Base-by-base conservation (phyloP, 139 green algal genomes). In the Chlamydomonas sp. region DNA sequence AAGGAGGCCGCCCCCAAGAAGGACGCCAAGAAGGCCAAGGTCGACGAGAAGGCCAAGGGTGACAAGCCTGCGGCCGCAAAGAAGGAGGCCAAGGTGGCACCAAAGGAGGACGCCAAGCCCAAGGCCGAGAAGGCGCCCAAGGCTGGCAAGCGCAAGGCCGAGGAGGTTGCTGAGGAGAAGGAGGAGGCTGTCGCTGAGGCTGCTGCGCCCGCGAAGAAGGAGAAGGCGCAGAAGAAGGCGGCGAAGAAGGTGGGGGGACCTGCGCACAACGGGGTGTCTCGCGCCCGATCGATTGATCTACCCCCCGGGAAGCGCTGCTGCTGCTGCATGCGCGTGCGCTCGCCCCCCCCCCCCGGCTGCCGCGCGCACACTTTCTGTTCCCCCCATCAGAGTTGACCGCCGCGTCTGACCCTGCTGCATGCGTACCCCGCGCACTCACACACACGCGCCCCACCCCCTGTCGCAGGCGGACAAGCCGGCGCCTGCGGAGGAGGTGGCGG, bases 101-200 rank as follows among this genome's bases (percentile, higher is more conserved):
- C 5, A 2, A 58, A 70, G 20, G n/a, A 28, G 6, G 37, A 70
- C 63, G 35, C 58, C 38, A 58, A 70, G 63, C 38, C 2, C 43
- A 71, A 61, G 31, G 30, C 31, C 2, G 31, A 74, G 58, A 77
- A 74, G 65, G 69, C 63, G 35, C 5, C 50, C 34, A 57, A 73
- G 67, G 33, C 43, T 5, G 5, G 30, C 34, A 30, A 3, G 22
- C 28, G 22, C 61, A 54, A 58, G 35, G 3, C 33, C 35, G 35
- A 50, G 35, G 34, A 50, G 35, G 33, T 58, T 31, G 61, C 16
- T 69, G 8, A 35, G 13, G 35, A 35, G 31, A 48, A 29, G 29
- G 65, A 47, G 2, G 65, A 20, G 29, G 65, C 33, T 50, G n/a
- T 16, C 4, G 61, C n/a, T 57, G 34, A 33, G 4, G 35, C 8